phyloP scores from a whole-genome alignment of 2,329 filamentous ascomycete species.

The Aspergillus ruber region DNA sequence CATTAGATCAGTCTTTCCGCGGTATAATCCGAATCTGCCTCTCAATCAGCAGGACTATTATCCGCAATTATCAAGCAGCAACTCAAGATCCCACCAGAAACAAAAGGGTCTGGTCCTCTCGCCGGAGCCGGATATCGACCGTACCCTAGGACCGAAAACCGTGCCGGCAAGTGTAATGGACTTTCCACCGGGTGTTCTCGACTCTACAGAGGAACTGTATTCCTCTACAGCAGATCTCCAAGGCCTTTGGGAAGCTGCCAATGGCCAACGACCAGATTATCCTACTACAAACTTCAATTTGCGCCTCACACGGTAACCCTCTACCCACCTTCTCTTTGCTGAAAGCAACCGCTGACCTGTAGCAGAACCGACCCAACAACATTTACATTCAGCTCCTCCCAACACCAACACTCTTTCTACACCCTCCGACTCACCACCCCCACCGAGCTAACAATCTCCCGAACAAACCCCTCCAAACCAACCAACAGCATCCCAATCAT shows the following conservation, averaged over 20 bases:
- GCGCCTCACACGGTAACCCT: conserved; percentile 35
- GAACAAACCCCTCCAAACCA: conserved; percentile 35
- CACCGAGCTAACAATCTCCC: conserved; percentile 37
- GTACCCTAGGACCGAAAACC: conserved; percentile 32
- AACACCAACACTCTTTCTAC: conserved; percentile 35
- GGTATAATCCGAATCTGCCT: conserved; percentile 34
- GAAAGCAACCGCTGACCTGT: conserved; percentile 10
- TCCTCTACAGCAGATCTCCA: conserved; percentile 35
- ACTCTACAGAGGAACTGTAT: conserved; percentile 28
- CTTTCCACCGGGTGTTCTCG: conserved; percentile 32
- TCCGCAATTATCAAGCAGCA: conserved; percentile 17
- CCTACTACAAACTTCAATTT: conserved; percentile 32
- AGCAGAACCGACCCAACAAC: conserved; percentile 34
- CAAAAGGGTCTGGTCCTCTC: conserved; percentile 25
- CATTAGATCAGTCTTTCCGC: conserved; percentile 43
- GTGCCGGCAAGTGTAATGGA: conserved; percentile 39
- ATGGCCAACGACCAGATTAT: conserved; percentile 34
- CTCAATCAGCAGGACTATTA: conserved; percentile 33
- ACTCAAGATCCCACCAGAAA: conserved; percentile 13
- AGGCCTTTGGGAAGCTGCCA: conserved; percentile 40
- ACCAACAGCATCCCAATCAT: conserved; percentile 39
- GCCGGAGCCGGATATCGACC: conserved; percentile 29
- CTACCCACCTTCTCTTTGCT: not conserved
- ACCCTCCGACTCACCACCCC: conserved; percentile 38
- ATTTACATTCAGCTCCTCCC: conserved; percentile 38